Percentiles rank a stretch among this genome's conserved stretches.
These are phyloP conservation scores for Umbelopsis sp. DNA, from an alignment of 192 early-diverging fungal species.

Conservation along the genomic window DNA sequence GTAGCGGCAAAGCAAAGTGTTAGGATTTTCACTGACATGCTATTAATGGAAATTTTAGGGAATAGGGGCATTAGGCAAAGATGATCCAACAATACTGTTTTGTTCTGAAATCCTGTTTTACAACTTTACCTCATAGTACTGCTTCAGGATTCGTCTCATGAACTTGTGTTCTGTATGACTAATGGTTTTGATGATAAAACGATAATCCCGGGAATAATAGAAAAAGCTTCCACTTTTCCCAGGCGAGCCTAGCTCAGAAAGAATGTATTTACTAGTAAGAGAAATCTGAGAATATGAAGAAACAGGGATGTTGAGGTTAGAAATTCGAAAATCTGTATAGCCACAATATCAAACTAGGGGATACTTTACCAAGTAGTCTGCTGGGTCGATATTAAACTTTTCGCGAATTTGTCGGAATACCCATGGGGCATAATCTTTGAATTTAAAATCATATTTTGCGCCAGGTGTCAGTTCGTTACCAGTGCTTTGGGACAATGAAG, in stretches of 20 bases:
- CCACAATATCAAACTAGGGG: not conserved
- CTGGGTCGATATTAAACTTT: slow-evolving; percentile 85
- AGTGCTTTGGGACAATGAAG: slow-evolving; percentile 48
- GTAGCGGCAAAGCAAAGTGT: slow-evolving; percentile 91
- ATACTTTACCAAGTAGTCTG: slow-evolving; percentile 83
- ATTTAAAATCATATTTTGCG: slow-evolving; percentile 99
- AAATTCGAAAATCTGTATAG: not conserved
- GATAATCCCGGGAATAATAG: slow-evolving; percentile 97
- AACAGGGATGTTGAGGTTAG: not conserved
- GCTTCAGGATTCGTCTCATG: slow-evolving; percentile 82
- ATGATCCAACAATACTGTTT: slow-evolving; percentile 26
- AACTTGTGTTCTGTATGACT: slow-evolving; percentile 97
- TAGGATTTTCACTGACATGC: slow-evolving; percentile 85
- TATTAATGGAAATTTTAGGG: slow-evolving; percentile 25
- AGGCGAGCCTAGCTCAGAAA: slow-evolving; percentile 94
- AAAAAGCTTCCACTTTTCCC: slow-evolving; percentile 98
- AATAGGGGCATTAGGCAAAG: not conserved
- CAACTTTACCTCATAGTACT: slow-evolving; percentile 72
- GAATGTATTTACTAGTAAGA: slow-evolving; percentile 96
- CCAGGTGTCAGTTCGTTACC: slow-evolving; percentile 95
- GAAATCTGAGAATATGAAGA: slow-evolving; percentile 61
- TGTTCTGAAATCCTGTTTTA: slow-evolving; percentile 35
- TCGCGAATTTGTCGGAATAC: slow-evolving; percentile 94
- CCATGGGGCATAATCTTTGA: slow-evolving; percentile 99
- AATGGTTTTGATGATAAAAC: slow-evolving; percentile 99